Conservation (phyloP, 306 rosid species). For the Pyrus betulifolia region DNA sequence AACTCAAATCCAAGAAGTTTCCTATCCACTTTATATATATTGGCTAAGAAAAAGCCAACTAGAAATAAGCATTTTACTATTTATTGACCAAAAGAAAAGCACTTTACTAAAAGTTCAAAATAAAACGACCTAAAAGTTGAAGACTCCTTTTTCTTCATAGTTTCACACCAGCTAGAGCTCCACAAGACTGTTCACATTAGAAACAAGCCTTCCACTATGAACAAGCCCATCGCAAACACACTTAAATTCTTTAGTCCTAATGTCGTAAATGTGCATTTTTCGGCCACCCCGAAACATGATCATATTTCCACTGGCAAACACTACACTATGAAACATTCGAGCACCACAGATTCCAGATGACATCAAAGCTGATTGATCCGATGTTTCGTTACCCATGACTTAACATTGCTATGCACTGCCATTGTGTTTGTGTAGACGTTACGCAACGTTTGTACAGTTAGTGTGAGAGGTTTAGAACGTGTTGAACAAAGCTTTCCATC, state of each 20-base stretch:
- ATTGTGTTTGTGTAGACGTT: constrained; percentile 29
- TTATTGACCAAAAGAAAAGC: background rate
- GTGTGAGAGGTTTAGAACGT: background rate
- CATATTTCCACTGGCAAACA: constrained; percentile 13
- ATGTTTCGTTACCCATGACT: constrained; percentile 15
- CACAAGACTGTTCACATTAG: constrained; percentile 32
- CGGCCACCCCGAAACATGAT: background rate
- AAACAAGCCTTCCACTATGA: background rate
- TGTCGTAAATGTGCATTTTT: background rate
- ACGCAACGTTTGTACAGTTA: constrained; percentile 4
- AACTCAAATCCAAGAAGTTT: no score
- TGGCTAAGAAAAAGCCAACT: background rate
- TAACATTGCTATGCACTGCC: constrained; percentile 14
- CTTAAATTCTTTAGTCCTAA: constrained; percentile 4
- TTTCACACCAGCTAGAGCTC: constrained; percentile 12
- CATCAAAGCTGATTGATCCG: background rate
- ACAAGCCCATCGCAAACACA: background rate
- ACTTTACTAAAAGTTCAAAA: background rate
- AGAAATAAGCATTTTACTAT: background rate
- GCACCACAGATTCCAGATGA: background rate
- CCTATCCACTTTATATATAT: no score
- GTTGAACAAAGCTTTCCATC: constrained; percentile 27
- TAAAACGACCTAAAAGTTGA: no score
- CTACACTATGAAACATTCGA: background rate
- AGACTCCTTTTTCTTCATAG: background rate